Base-by-base conservation (phyloP, 2,329 filamentous ascomycete species). In the Colletotrichum cuscutae region DNA sequence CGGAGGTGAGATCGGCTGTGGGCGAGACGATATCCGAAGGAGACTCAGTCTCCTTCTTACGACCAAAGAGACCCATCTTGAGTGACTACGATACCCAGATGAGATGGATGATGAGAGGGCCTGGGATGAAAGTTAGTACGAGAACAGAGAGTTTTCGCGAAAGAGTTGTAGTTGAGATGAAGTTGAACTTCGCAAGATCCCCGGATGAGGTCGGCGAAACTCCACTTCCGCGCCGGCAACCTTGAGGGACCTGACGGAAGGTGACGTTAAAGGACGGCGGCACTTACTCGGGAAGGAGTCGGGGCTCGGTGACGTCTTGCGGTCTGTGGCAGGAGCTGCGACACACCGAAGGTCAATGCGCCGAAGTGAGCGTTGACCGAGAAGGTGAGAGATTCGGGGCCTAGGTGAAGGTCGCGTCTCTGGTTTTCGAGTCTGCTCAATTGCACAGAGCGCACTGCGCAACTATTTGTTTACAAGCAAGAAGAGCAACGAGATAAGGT, bases 11-110 rank as follows among this genome's bases (percentile, higher is more conserved):
- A 12, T 54, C 46, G 12, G 28, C 46, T n/a, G 5, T 52, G 5
- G 62, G 62, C 7, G 52, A 65, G 32, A 46, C 52, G 62, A 35
- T 37, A 28, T 70, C 70, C 7, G 46, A 54, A 13, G 59, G 46
- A 30, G 59, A 37, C 54, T 37, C 66, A 56, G 61, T 30, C 66
- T 61, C 70, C 56, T 71, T 72, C 28, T 65, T 61, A 11, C 37
- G 54, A 26, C 52, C 69, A 12, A 62, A 24, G 35, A 42, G 26
- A 9, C 66, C 60, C 70, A 72, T 72, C 6, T 9, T 70, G 60
- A 54, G 13, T 19, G 42, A 15, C 1, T 54, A 28, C 5, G 13
- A 4, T 12, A 35, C 28, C 7, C 53, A 56, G 53, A 56, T 19
- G 12, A 26, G 53, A 13, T 22, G 24, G 11, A 56, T 26, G 26